phyloP scores from a whole-genome alignment of 495 filamentous ascomycete genomes.

The Paragyromitra xinjiangensis region DNA sequence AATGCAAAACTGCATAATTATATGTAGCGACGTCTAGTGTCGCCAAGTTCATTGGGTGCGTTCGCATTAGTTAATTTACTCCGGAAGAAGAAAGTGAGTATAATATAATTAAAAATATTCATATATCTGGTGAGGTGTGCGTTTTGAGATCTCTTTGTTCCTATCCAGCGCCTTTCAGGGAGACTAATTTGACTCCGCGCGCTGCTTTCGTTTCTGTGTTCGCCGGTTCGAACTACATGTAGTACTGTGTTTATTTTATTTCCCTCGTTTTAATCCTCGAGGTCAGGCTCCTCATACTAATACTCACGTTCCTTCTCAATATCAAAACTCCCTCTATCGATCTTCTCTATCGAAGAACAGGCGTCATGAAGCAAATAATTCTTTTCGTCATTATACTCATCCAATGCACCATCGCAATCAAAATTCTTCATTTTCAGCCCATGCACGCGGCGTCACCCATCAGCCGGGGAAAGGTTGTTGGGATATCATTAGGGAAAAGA shows the following conservation, averaged over 20 bases:
- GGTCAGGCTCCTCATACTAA: neutral
- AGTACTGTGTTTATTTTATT: neutral
- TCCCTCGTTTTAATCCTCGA: constrained; percentile 1
- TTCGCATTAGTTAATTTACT: neutral
- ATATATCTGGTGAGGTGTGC: too few species aligned
- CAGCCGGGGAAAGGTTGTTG: neutral
- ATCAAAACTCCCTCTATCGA: neutral
- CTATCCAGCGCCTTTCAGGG: neutral
- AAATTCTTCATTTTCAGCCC: constrained; percentile 3
- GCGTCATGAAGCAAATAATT: constrained; percentile 30
- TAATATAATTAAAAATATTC: neutral
- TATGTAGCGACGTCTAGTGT: neutral
- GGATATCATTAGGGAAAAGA: constrained; percentile 16
- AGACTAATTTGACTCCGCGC: neutral
- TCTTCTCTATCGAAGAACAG: neutral
- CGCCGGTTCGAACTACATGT: too few species aligned
- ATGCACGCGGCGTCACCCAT: constrained; percentile 35
- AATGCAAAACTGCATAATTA: neutral
- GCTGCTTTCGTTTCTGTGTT: neutral
- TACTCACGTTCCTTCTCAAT: neutral
- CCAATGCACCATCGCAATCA: constrained; percentile 8
- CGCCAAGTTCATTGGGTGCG: neutral
- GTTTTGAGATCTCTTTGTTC: constrained; percentile 19
- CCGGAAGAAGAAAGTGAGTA: neutral
- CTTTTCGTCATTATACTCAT: neutral